Evolutionary conservation across 2,329 filamentous ascomycete species (phyloP).

Genomic region (Boeremia lycopersici): DNA sequence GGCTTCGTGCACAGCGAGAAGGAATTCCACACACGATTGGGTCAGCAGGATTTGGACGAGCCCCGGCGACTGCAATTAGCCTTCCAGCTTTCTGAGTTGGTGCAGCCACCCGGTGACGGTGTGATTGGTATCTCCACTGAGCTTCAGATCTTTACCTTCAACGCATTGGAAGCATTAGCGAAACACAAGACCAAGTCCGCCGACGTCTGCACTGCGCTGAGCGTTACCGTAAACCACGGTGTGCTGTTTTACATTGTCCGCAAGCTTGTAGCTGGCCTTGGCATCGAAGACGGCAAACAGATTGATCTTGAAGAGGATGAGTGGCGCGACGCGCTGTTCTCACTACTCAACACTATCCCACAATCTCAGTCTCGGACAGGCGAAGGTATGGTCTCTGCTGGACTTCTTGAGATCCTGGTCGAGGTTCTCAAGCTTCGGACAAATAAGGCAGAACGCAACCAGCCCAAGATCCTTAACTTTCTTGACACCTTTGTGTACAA

Average conservation of each 20-base stretch:
- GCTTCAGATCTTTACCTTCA: constrained; percentile 81
- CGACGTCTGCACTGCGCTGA: constrained; percentile 89
- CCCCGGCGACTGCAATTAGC: constrained; percentile 86
- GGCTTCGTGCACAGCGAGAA: constrained; percentile 85
- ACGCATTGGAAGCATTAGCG: constrained; percentile 82
- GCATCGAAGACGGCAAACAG: constrained; percentile 54
- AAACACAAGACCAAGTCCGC: constrained; percentile 75
- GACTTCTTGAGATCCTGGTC: constrained; percentile 86
- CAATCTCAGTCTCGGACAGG: constrained; percentile 73
- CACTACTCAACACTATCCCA: constrained; percentile 81
- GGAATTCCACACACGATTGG: constrained; percentile 82
- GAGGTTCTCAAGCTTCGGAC: constrained; percentile 87
- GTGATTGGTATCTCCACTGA: constrained; percentile 71
- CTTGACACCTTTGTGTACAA: constrained; percentile 87
- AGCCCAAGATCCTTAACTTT: constrained; percentile 83
- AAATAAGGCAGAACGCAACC: constrained; percentile 78
- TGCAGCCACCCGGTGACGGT: constrained; percentile 79
- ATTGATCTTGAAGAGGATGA: constrained; percentile 75
- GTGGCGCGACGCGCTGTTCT: constrained; percentile 89
- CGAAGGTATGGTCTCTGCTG: constrained; percentile 84
- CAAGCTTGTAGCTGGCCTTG: constrained; percentile 86
- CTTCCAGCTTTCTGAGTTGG: constrained; percentile 89
- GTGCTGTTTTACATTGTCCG: constrained; percentile 91
- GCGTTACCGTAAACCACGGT: constrained; percentile 94
- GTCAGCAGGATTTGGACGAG: constrained; percentile 87